phyloP scores from a whole-genome alignment of 2,329 filamentous ascomycete species.

The Aspergillus japonicus region DNA sequence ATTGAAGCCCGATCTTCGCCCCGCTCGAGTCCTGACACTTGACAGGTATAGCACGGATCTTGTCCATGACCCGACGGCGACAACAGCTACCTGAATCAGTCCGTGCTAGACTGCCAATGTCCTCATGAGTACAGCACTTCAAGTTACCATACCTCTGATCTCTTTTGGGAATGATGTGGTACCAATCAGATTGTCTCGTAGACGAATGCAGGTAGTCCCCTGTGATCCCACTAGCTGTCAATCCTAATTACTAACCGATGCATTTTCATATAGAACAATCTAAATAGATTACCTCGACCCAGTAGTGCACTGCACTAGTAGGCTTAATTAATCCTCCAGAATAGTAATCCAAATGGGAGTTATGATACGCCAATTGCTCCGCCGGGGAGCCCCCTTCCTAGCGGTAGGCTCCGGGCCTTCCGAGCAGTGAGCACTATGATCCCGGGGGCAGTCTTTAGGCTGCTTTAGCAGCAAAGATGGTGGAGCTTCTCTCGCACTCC shows the following conservation, averaged over 20 bases:
- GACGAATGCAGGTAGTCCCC: neutral
- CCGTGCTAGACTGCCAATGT: neutral
- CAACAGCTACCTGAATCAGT: neutral
- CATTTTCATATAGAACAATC: slow-evolving; percentile 4
- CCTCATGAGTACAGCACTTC: neutral
- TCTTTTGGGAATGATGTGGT: slow-evolving; percentile 3
- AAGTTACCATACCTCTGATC: neutral
- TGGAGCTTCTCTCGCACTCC: neutral
- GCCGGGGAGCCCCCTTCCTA: neutral
- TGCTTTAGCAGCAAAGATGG: neutral
- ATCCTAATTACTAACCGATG: slow-evolving; percentile 4
- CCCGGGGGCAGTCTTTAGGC: neutral
- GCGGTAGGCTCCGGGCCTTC: neutral
- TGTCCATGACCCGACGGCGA: neutral
- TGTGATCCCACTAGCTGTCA: slow-evolving; percentile 1
- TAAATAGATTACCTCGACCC: neutral
- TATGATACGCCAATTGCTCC: neutral
- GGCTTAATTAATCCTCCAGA: neutral
- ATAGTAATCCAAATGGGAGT: neutral
- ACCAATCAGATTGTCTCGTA: neutral
- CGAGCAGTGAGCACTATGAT: neutral
- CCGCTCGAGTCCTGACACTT: neutral
- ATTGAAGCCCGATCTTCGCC: neutral
- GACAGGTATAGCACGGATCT: neutral
- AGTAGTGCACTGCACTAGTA: neutral